phyloP scores from a whole-genome alignment of 805 yeast species.

The Kuraishia molischiana region DNA sequence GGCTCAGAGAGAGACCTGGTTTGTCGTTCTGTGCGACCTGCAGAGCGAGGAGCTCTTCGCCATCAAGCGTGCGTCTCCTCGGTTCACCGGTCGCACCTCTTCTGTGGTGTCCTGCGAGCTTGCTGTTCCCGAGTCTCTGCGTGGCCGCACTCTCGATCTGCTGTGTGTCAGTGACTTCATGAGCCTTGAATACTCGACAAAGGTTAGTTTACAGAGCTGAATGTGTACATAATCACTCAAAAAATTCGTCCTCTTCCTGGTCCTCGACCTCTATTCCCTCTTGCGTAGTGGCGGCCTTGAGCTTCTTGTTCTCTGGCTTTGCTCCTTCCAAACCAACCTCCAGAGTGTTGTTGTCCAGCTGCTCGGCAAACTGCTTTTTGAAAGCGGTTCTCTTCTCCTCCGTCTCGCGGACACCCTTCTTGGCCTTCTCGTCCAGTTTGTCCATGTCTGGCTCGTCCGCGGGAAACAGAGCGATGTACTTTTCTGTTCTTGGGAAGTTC shows the following conservation, averaged over 20 bases:
- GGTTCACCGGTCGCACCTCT: constrained; percentile 20
- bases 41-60: constrained; percentile 44
- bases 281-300: neutral
- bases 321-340: constrained; percentile 40
- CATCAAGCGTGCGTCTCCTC: constrained; percentile 71
- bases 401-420: constrained; percentile 32
- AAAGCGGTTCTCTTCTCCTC: constrained; percentile 33
- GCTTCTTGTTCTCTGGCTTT: neutral
- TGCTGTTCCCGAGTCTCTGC: constrained; percentile 37
- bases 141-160: constrained; percentile 35
- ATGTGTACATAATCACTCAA: constrained; percentile 4
- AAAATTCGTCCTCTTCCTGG: constrained; percentile 5
- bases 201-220: constrained; percentile 1
- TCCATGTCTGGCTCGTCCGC: constrained; percentile 10
- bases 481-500: constrained; percentile 69
- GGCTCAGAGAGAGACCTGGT: constrained; percentile 91
- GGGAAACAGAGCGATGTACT: constrained; percentile 75
- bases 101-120: constrained; percentile 29
- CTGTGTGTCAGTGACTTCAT: constrained; percentile 58
- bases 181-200: constrained; percentile 33
- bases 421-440: constrained; percentile 23
- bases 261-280: neutral
- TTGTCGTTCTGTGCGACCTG: constrained; percentile 49
- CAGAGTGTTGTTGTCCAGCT: constrained; percentile 42
- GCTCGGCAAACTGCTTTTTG: constrained; percentile 41